Evolutionary conservation across 495 filamentous ascomycete species (phyloP), one percentile per base, ranked within the genome.

Genomic region (Annulohypoxylon nitens): DNA sequence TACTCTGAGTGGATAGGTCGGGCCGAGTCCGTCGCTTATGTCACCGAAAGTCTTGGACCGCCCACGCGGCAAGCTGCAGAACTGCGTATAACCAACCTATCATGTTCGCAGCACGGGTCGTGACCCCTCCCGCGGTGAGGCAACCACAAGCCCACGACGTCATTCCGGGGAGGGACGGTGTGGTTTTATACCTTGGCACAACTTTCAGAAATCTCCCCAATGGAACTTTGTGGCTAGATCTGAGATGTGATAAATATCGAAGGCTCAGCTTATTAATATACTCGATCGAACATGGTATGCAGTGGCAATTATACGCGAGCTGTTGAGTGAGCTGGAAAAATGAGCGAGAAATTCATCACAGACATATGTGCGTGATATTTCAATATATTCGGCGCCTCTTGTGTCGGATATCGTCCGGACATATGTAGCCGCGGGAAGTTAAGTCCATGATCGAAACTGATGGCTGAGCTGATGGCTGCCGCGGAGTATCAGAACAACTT

Each of bases 21-120:
- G 72, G 8, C 72, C 72, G 72, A 75, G 67, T 67, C 53, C 50
- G 34, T 54, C 30, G 25, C 48, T 43, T 59, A 66, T 70, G 62
- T 53, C 66, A 64, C 66, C 55, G 48, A 6, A 65, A 30, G 45
- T 33, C 61, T 65, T 58, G 16, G 55, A 34, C 12, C 41, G 67
- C 67, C 55, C 71, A 63, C 71, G 67, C 61, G 71, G 71, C 62
- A 70, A 59, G 58, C 34, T 70, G 71, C 67, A 74, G 60, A 14
- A 36, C 67, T 53, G 67, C 61, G 33, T 69, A 63, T 50, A 70
- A 41, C 41, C 51, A 16, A 51, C 63, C 64, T 70, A 67, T 70
- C 61, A 59, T 18, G 12, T 41, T 50, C 39, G 23, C n/a, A 25
- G n/a, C 39, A 20, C 61, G 55, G 71, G 30, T 57, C 57, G 36